Conservation (phyloP, 768 basidiomycete genomes). For the Phlebiopsis flavidoalba region DNA sequence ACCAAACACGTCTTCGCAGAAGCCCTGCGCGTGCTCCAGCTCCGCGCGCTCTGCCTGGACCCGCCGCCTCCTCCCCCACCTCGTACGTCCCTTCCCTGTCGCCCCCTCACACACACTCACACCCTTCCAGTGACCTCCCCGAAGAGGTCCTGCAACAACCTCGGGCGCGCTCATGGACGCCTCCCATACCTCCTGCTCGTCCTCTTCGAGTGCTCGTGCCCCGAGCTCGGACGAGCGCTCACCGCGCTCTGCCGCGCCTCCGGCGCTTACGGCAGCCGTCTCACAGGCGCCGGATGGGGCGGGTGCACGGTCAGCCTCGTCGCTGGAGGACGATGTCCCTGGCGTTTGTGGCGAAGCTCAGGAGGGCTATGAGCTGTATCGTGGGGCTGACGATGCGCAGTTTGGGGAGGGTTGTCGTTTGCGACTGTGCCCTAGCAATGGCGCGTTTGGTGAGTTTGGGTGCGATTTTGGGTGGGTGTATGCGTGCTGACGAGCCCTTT, state of each 20-base stretch:
- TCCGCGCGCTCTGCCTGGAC: constrained; percentile 62
- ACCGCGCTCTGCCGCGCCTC: constrained; percentile 56
- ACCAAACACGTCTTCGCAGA: constrained; percentile 79
- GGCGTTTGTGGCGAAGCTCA: constrained; percentile 60
- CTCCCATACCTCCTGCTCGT: constrained; percentile 66
- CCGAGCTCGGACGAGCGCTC: constrained; percentile 69
- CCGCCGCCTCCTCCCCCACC: constrained; percentile 14
- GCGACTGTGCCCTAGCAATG: constrained; percentile 79
- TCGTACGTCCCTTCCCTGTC: background rate
- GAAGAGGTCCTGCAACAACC: constrained; percentile 34
- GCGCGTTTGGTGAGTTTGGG: constrained; percentile 67
- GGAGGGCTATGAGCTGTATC: constrained; percentile 62
- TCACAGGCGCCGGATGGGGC: constrained; percentile 93
- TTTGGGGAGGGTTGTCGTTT: constrained; percentile 69
- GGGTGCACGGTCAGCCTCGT: constrained; percentile 86
- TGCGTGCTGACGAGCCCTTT: background rate
- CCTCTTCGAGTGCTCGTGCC: constrained; percentile 75
- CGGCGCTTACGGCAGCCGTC: constrained; percentile 75
- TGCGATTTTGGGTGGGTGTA: background rate
- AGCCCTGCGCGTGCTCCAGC: constrained; percentile 74
- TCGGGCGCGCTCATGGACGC: constrained; percentile 78
- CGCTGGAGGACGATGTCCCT: constrained; percentile 52
- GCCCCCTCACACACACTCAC: background rate
- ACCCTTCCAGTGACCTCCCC: constrained; percentile 11
- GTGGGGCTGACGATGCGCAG: constrained; percentile 44